Base-by-base conservation (phyloP, 2,329 filamentous ascomycete genomes). In the Penicillium occitanis region DNA sequence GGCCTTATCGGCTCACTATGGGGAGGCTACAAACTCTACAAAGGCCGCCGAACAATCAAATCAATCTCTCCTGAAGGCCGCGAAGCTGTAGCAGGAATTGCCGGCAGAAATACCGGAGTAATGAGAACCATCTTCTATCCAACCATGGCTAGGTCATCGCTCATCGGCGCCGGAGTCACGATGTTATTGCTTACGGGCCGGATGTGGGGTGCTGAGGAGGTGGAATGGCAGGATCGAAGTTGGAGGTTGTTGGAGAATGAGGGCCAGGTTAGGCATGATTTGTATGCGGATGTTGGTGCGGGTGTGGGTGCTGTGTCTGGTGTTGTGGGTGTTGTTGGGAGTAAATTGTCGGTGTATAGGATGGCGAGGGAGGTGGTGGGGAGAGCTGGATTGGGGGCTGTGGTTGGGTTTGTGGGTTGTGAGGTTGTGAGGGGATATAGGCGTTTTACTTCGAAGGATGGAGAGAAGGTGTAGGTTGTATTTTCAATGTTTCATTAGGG, bases 151-250 rank as follows among this genome's bases (percentile, higher is more conserved):
- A 78, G 78, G 1, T 83, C 83, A 64, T 80, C 81, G 3, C 64
- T 84, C 1, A 68, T 83, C 30, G 84, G 81, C 0, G 71, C 82
- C 0, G 80, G 78, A 0, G 67, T 86, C 1, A 75, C 84, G 28
- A 76, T 76, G 1, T 66, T 83, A 4, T 82, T 77, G 69, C 77
- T 86, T 3, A 73, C 76, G 33, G 78, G 72, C 0, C 78, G 82
- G 2, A 89, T 90, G 87, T 77, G 77, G 63, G 86, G 84, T 0
- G 79, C 81, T 17, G 82, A 86, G 69, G 79, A 83, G 48, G 85
- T 90, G 37, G 87, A 90, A 74, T 90, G 87, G 87, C 76, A 84
- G 71, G 87, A 90, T 72, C 80, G 88, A 19, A 83, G 83, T 65
- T 90, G 87, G 87, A 78, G 88, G 35, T 72, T 90, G 60, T 70